Evolutionary conservation across 176 grass and related monocot species (phyloP), one percentile per base, ranked within the genome.

Genomic region (Dendrocalamus sinicus): DNA sequence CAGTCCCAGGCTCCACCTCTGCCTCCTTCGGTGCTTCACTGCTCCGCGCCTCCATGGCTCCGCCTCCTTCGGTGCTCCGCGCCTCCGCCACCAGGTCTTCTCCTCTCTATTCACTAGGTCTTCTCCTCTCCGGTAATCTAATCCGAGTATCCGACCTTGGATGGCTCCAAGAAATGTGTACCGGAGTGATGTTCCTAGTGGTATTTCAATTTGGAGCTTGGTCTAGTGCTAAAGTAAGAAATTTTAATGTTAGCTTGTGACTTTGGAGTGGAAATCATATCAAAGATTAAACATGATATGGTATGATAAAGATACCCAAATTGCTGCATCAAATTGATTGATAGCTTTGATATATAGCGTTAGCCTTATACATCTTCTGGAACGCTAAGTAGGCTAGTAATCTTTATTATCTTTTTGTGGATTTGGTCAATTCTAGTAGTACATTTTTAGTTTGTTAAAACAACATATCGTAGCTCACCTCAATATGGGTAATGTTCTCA

Each of bases 401-500:
- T 70, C 26, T 66, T 23, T 4, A n/a, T 15, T 53, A 39, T 69
- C 20, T 55, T 75, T 82, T 6, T 32, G 19, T 17, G 47, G 7
- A 60, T 54, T 83, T 72, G 46, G 22, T 9, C 19, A 35, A 39
- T 46, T 72, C 40, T 55, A 19, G 14, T 6, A 8, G 17, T 30
- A n/a, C 53, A 57, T 72, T 53, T 37, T 9, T 48, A 57, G 48
- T 40, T 28, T 59, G 9, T 43, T 73, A 40, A 84, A 61, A 48
- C 32, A 70, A 0, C 57, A 15, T 35, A 30, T 40, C 64, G 30
- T 51, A 74, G 20, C 76, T 81, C 69, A 79, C 53, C 26, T 44
- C 12, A 16, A 69, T 11, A 58, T 67, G 44, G 16, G 40, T 48
- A 64, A 63, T 70, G 19, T 77, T 82, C 66, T 55, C 76, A 95